Evolutionary conservation across 352 stramenopile species (phyloP).

Genomic region (Globisporangium polare): DNA sequence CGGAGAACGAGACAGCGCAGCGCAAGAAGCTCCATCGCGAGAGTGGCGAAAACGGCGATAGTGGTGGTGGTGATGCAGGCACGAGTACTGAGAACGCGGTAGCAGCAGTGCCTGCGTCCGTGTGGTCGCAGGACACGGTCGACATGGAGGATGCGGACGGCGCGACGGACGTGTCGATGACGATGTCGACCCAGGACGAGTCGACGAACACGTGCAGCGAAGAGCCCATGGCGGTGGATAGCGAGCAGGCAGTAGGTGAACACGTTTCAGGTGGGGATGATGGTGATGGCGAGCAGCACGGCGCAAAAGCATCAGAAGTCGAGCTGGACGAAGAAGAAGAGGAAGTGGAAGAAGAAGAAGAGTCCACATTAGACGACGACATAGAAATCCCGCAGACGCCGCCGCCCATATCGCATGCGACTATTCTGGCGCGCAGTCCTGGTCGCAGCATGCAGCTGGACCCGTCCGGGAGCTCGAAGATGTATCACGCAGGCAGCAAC

Average conservation of each 20-base stretch:
- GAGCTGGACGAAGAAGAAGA: background rate
- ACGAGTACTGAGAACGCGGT: background rate
- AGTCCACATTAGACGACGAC: background rate
- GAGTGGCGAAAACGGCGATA: too few species aligned
- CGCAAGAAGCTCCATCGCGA: conserved; percentile 7
- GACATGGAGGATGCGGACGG: conserved; percentile 9
- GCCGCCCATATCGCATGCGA: conserved; percentile 12
- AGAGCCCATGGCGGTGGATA: background rate
- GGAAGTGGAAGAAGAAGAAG: conserved; percentile 2
- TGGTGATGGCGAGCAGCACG: background rate
- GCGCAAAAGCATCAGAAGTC: background rate
- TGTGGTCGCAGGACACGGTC: conserved; percentile 13
- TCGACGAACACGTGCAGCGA: conserved; percentile 9
- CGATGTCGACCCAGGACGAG: conserved; percentile 11
- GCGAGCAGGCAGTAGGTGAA: background rate
- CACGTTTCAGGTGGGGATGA: background rate
- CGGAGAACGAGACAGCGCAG: background rate
- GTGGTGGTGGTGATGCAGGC: background rate
- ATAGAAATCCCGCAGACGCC: conserved; percentile 16
- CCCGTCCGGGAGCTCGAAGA: conserved; percentile 17
- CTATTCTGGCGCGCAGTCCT: conserved; percentile 1
- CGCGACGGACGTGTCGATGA: conserved; percentile 4
- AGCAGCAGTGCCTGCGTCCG: background rate
- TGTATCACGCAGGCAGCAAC: conserved; percentile 13
- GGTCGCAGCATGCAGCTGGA: conserved; percentile 18